Evolutionary conservation across 2,329 filamentous ascomycete genomes (phyloP).

Genomic region (Aspergillus novoparasiticus): DNA sequence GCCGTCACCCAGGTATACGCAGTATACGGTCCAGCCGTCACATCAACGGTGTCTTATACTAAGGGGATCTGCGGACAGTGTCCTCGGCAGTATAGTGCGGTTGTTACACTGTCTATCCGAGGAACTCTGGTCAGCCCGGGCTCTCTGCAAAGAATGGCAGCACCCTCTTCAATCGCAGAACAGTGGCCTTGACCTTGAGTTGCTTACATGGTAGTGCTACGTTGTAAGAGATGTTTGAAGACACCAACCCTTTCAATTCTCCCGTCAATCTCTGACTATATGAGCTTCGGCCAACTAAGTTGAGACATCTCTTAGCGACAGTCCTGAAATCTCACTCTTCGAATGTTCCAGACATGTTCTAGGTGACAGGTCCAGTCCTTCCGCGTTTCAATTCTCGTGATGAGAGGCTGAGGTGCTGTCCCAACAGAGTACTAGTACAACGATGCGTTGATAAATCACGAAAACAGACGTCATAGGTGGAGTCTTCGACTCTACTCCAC

Average conservation of each 20-base stretch:
- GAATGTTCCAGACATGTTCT: background rate
- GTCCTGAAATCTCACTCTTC: background rate
- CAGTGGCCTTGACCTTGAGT: background rate
- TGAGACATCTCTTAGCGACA: background rate
- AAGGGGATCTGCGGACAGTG: background rate
- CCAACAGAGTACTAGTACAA: too few relatives aligned
- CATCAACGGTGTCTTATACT: background rate
- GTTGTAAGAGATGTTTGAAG: background rate
- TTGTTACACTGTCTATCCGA: background rate
- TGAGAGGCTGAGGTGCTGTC: background rate
- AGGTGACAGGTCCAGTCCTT: background rate
- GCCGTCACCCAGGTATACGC: too few relatives aligned
- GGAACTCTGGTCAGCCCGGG: too few relatives aligned
- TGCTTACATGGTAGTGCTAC: too few relatives aligned
- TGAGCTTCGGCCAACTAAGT: background rate
- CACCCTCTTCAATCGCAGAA: background rate
- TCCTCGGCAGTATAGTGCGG: background rate
- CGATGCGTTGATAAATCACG: background rate
- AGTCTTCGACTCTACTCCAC: background rate
- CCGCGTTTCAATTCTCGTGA: background rate
- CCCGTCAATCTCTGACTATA: background rate
- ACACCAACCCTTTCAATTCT: background rate
- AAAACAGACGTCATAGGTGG: background rate
- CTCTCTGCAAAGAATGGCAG: too few relatives aligned
- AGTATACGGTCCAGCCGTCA: background rate